Evolutionary conservation across 495 filamentous ascomycete species (phyloP).

Genomic region (Penicilliopsis zonata): DNA sequence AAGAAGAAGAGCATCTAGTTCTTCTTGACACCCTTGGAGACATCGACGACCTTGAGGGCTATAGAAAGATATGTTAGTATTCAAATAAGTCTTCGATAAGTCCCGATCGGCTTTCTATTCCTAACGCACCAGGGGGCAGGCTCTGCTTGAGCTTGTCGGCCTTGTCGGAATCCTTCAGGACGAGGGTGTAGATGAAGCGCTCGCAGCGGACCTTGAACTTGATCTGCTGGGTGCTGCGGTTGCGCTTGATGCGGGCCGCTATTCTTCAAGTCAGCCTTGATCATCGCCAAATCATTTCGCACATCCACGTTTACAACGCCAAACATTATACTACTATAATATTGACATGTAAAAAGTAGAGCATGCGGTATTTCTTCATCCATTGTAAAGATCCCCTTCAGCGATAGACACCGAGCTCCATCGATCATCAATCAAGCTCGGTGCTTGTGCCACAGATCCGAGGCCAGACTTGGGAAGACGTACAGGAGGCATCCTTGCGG

Average conservation of each 20-base stretch:
- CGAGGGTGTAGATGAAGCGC: slow-evolving; percentile 88
- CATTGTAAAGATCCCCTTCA: too few relatives aligned
- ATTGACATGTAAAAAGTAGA: too few relatives aligned
- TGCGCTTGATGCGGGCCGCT: slow-evolving; percentile 98
- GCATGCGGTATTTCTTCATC: too few relatives aligned
- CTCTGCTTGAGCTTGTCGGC: slow-evolving; percentile 99
- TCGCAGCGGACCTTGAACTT: slow-evolving; percentile 99
- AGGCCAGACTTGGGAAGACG: slow-evolving; percentile 20
- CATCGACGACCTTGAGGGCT: slow-evolving; percentile 68
- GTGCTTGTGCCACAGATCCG: too few relatives aligned
- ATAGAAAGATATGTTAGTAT: too few relatives aligned
- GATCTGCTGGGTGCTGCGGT: slow-evolving; percentile 71
- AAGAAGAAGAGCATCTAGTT: slow-evolving; percentile 21
- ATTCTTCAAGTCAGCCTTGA: slow-evolving; percentile 2
- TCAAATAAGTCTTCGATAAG: too few relatives aligned
- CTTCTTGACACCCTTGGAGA: slow-evolving; percentile 64
- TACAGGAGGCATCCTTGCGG: slow-evolving; percentile 96
- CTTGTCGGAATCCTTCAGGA: slow-evolving; percentile 96
- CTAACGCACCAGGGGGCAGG: slow-evolving; percentile 80
- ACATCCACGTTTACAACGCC: too few relatives aligned
- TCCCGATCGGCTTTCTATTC: too few relatives aligned
- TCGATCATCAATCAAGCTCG: too few relatives aligned
- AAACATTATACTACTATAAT: too few relatives aligned
- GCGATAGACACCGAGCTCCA: too few relatives aligned
- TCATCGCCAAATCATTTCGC: too few relatives aligned